Evolutionary conservation across 306 rosid species (phyloP).

Genomic region (Ziziphus jujuba): DNA sequence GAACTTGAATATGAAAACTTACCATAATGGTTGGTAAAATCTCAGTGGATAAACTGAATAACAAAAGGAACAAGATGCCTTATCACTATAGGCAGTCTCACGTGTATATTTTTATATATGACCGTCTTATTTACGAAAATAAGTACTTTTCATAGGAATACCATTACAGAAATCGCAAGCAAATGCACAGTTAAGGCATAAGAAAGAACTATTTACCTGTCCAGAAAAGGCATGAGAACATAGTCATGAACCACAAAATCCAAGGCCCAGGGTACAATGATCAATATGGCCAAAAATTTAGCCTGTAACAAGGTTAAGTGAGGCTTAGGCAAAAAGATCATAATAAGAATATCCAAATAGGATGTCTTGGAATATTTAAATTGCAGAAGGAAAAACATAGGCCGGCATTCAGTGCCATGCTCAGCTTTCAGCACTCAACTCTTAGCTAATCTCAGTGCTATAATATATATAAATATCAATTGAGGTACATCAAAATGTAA

Average conservation of each 20-base stretch:
- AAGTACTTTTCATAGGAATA: neutral
- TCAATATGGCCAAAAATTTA: slow-evolving; percentile 74
- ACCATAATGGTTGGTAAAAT: too few species aligned
- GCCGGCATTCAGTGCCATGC: too few species aligned
- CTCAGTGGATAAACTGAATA: too few species aligned
- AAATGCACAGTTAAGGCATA: too few species aligned
- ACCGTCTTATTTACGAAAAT: neutral
- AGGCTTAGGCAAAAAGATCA: slow-evolving; percentile 3
- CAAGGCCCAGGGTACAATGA: slow-evolving; percentile 83
- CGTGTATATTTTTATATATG: neutral
- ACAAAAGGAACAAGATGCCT: too few species aligned
- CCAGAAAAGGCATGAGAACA: slow-evolving; percentile 88
- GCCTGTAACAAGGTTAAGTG: slow-evolving; percentile 57
- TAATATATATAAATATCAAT: neutral
- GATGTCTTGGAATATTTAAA: slow-evolving; percentile 2
- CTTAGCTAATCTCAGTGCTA: neutral
- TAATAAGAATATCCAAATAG: neutral
- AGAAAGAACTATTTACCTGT: slow-evolving; percentile 50
- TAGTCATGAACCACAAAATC: slow-evolving; percentile 94
- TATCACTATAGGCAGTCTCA: too few species aligned
- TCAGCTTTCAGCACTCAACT: too few species aligned
- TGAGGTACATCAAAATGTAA: neutral
- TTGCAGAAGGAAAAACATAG: neutral
- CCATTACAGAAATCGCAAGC: too few species aligned
- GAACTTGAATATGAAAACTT: too few species aligned